phyloP scores from a whole-genome alignment of 345 rosid genomes.

The Streptanthus diversifolius region DNA sequence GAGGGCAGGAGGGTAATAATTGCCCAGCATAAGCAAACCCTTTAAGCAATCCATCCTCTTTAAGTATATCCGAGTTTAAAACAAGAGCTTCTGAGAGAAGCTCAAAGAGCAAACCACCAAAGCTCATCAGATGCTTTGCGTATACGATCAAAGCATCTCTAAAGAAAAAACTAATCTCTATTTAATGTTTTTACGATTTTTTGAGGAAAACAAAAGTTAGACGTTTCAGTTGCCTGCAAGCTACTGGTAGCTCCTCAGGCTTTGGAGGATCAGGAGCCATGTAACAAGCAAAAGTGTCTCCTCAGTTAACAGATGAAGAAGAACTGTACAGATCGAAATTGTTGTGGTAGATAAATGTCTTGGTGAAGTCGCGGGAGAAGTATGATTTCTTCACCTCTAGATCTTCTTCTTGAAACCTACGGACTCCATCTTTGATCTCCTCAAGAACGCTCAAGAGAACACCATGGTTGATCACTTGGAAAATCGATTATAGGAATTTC shows the following conservation, averaged over 20 bases:
- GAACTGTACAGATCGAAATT: constrained; percentile 42
- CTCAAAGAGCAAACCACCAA: constrained; percentile 35
- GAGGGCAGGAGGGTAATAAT: constrained; percentile 46
- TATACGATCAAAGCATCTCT: constrained; percentile 40
- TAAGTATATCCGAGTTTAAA: constrained; percentile 26
- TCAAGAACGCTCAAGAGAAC: constrained; percentile 37
- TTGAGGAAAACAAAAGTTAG: too few relatives aligned
- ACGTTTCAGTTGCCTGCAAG: constrained; percentile 40
- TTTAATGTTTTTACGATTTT: too few relatives aligned
- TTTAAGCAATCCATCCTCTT: constrained; percentile 34
- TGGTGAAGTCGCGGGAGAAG: constrained; percentile 29
- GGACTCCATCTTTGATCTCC: constrained; percentile 33
- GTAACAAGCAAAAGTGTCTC: constrained; percentile 38
- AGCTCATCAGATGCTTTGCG: constrained; percentile 28
- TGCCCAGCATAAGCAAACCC: constrained; percentile 26
- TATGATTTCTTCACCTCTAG: constrained; percentile 34
- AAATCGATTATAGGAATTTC: too few relatives aligned
- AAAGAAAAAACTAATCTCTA: too few relatives aligned
- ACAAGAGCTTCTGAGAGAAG: constrained; percentile 48
- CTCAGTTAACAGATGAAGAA: constrained; percentile 37
- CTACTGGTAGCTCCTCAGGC: constrained; percentile 43
- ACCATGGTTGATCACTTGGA: constrained; percentile 50
- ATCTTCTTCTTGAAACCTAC: constrained; percentile 43
- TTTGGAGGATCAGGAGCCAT: constrained; percentile 42
- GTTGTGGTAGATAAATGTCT: constrained; percentile 32